These are phyloP conservation scores for Tephrocybe sp. DNA, from an alignment of 768 basidiomycete genomes.

Conservation along the genomic window DNA sequence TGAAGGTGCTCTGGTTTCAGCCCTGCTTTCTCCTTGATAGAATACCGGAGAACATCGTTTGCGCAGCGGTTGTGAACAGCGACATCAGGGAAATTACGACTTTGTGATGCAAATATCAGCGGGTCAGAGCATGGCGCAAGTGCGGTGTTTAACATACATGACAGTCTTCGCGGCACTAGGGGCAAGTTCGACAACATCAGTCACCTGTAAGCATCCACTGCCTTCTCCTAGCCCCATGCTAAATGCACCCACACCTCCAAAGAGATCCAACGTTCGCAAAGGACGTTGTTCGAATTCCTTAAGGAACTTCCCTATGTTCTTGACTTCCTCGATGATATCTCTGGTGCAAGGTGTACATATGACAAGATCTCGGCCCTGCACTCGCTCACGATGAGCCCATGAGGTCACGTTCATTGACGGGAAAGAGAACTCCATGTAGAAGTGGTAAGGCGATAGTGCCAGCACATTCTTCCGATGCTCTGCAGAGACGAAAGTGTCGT, in stretches of 20 bases:
- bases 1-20: constrained; percentile 38
- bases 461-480: constrained; percentile 45
- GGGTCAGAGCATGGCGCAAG: neutral
- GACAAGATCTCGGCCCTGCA: constrained; percentile 35
- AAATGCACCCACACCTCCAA: constrained; percentile 63
- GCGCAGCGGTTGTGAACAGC: constrained; percentile 71
- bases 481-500: constrained; percentile 17
- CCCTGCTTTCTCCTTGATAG: constrained; percentile 50
- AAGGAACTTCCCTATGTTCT: constrained; percentile 33
- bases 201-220: constrained; percentile 54
- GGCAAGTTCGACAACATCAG: constrained; percentile 71
- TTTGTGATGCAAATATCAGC: constrained; percentile 22
- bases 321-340: constrained; percentile 24
- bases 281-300: constrained; percentile 23
- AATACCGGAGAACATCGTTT: constrained; percentile 60
- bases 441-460: constrained; percentile 52
- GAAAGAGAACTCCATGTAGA: constrained; percentile 55
- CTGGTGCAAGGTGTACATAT: constrained; percentile 48
- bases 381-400: constrained; percentile 35
- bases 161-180: constrained; percentile 73
- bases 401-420: constrained; percentile 35
- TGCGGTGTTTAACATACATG: constrained; percentile 38
- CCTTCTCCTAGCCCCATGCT: constrained; percentile 55
- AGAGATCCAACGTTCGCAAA: constrained; percentile 42
- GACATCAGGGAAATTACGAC: constrained; percentile 52